Evolutionary conservation across 208 protist species (phyloP).

Genomic region (Leptomonas pyrrhocoris): DNA sequence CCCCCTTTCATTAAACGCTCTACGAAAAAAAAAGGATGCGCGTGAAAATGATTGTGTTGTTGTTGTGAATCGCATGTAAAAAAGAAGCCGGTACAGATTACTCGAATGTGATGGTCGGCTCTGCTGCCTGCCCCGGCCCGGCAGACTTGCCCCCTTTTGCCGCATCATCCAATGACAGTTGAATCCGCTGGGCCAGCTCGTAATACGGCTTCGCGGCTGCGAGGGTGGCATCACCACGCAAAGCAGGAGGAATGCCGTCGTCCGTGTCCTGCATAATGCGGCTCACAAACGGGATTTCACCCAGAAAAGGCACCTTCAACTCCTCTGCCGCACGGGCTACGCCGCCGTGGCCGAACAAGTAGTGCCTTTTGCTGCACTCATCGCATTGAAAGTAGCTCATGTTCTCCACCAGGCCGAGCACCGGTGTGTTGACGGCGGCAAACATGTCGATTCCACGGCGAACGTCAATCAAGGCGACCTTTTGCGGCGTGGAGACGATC

Average conservation of each 20-base stretch:
- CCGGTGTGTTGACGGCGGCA: slow-evolving; percentile 93
- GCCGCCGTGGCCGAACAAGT: slow-evolving; percentile 94
- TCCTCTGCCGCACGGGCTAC: slow-evolving; percentile 86
- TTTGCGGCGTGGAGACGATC: slow-evolving; percentile 96
- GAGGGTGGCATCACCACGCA: slow-evolving; percentile 72
- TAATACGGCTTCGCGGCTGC: slow-evolving; percentile 85
- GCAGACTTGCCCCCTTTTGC: neutral
- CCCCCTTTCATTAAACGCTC: too few relatives aligned
- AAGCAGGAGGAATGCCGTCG: slow-evolving; percentile 88
- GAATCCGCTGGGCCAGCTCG: slow-evolving; percentile 63
- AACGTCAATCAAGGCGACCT: slow-evolving; percentile 93
- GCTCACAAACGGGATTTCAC: slow-evolving; percentile 92
- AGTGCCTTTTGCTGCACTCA: slow-evolving; percentile 82
- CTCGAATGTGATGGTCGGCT: slow-evolving; percentile 59
- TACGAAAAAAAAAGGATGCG: slow-evolving; percentile 13
- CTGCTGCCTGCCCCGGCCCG: slow-evolving; percentile 3
- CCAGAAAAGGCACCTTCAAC: slow-evolving; percentile 90
- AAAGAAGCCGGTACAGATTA: slow-evolving; percentile 9
- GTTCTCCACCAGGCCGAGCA: slow-evolving; percentile 97
- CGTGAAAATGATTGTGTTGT: neutral
- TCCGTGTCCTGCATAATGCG: slow-evolving; percentile 93
- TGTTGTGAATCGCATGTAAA: too few relatives aligned
- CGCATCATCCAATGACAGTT: slow-evolving; percentile 27
- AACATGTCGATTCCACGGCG: slow-evolving; percentile 95
- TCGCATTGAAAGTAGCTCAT: slow-evolving; percentile 98